phyloP scores from a whole-genome alignment of 345 rosid genomes.

The Gossypium bickii region DNA sequence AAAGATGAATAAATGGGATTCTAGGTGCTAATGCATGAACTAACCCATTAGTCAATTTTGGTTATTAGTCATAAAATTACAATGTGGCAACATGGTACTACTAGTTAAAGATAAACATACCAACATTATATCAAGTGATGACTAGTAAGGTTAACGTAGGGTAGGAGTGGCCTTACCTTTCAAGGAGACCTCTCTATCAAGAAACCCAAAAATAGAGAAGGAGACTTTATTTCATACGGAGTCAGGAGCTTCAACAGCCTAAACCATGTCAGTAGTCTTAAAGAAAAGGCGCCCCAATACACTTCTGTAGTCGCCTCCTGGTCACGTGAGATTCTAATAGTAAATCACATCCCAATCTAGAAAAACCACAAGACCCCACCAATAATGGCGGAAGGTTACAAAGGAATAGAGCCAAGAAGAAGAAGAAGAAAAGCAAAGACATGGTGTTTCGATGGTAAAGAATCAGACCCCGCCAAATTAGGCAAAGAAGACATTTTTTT shows the following conservation, averaged over 20 bases:
- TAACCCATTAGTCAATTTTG: background rate
- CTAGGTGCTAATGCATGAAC: background rate
- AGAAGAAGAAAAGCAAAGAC: too few species aligned
- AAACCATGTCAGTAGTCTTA: conserved; percentile 77
- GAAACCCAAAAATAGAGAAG: conserved; percentile 57
- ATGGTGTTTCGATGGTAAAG: too few species aligned
- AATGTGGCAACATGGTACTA: background rate
- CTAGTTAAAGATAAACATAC: background rate
- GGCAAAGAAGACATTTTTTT: too few species aligned
- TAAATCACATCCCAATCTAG: conserved; percentile 86
- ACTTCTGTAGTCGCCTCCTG: conserved; percentile 89
- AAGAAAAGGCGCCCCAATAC: conserved; percentile 72
- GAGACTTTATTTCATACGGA: conserved; percentile 61
- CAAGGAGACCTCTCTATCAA: conserved; percentile 80
- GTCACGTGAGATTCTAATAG: conserved; percentile 78
- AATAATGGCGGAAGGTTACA: too few species aligned
- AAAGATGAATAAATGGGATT: background rate
- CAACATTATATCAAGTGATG: background rate
- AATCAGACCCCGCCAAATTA: too few species aligned
- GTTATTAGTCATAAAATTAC: background rate
- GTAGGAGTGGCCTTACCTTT: conserved; percentile 40
- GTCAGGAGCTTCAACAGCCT: conserved; percentile 73
- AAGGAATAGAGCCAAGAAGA: too few species aligned
- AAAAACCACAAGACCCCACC: background rate
- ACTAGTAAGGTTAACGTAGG: too few species aligned